Base-by-base conservation (phyloP, 441 rosid species). In the Euphorbia schlechtendalii region DNA sequence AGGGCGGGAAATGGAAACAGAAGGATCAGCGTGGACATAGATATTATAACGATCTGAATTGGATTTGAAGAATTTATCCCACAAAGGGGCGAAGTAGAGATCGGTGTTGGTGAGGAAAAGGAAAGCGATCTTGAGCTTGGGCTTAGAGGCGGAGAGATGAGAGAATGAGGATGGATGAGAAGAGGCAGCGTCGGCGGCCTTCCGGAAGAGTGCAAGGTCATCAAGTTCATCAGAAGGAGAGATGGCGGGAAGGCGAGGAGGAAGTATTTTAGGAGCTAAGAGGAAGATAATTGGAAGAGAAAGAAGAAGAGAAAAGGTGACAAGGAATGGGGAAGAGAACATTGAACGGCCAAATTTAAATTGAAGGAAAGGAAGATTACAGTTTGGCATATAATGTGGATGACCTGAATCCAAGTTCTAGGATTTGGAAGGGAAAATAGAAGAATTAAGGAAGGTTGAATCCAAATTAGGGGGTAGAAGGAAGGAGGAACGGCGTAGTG, bases 21-120 rank as follows among this genome's bases (percentile, higher is more conserved):
- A 72, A 1, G 97, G 97, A 66, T 90, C 98, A 13, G 94, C 97
- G 78, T 92, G 98, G 74, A 90, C 78, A 56, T 88, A 90, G 69
- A 93, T 8, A 8, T 90, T 90, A 81, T 77, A 93, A 0, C 73
- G 83, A 8, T 78, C 64, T 6, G 71, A 40, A 54, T 67, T 62
- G 9, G 74, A 71, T 3, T 74, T 45, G 72, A 89, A 89, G 86
- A 87, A 91, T 0, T 62, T 77, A 25, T 81, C 79, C 96, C 94
- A 88, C 24, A 91, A 65, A 21, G 89, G 90, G 8, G 88, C 71
- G 76, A 91, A 88, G 64, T 85, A 73, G 65, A 91, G 90, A 76
- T 86, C 92, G 63, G 94, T 65, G 82, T 88, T 91, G 72, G 96
- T 91, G 71, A 86, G 86, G 76, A 91, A 91, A 12, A 88, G 77